A percentile compares a stretch with the other conserved stretches of the same genome.
Conservation (phyloP, 2,329 filamentous ascomycete genomes). For the Hymenoscyphus occultus region DNA sequence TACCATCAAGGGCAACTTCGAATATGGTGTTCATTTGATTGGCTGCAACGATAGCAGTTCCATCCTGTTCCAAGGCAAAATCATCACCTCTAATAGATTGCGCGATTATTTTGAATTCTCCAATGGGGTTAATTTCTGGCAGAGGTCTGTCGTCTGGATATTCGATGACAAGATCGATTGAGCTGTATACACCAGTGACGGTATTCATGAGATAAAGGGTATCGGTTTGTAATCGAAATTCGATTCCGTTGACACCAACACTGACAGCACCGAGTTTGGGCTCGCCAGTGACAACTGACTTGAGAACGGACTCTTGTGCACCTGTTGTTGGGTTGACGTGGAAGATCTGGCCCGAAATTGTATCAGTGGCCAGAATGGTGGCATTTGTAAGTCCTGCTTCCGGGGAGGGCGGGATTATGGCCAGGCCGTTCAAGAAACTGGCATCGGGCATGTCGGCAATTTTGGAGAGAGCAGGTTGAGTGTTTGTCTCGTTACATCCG, state of each 20-base stretch:
- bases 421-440: slow-evolving; percentile 12
- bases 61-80: not conserved
- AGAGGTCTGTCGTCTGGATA: not conserved
- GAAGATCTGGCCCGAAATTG: not conserved
- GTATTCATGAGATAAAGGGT: not conserved
- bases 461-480: slow-evolving; percentile 23
- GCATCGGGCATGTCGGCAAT: slow-evolving; percentile 10
- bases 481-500: slow-evolving; percentile 12
- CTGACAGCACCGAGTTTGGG: not conserved
- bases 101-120: not conserved
- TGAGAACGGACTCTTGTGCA: not conserved
- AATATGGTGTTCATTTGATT: not conserved
- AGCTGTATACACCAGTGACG: not conserved
- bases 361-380: slow-evolving; percentile 16
- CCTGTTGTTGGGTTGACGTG: not conserved
- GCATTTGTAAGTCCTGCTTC: slow-evolving; percentile 26
- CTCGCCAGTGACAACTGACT: not conserved
- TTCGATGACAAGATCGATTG: not conserved
- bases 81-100: not conserved
- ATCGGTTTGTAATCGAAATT: not conserved
- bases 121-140: not conserved
- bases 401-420: slow-evolving; percentile 28
- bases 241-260: not conserved
- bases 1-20: not conserved
- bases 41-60: not conserved